Evolutionary conservation across 345 rosid genomes (phyloP).

Genomic region (Viola odorata): DNA sequence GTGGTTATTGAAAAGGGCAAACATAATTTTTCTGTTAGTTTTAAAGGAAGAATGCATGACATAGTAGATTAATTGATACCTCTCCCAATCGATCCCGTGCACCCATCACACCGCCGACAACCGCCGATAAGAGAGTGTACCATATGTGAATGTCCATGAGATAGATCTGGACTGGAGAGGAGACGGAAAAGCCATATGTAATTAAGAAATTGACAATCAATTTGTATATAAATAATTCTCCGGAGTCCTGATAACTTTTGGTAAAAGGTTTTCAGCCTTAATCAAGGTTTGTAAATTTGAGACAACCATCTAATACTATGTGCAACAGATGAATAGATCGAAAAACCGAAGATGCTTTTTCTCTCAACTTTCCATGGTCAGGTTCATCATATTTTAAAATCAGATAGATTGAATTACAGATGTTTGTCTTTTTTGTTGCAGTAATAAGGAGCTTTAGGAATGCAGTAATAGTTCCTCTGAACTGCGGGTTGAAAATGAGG

Average conservation of each 20-base stretch:
- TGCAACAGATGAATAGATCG: no score
- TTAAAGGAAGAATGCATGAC: not conserved
- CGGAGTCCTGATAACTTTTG: no score
- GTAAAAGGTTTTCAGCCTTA: no score
- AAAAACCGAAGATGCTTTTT: no score
- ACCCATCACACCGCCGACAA: constrained; percentile 98
- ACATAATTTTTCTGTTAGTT: not conserved
- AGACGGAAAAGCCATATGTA: not conserved
- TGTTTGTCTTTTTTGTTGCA: no score
- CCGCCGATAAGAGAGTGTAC: constrained; percentile 88
- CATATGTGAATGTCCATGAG: constrained; percentile 94
- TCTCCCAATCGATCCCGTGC: constrained; percentile 97
- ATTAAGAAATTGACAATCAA: not conserved
- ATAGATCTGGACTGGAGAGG: constrained; percentile 69
- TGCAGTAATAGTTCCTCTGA: constrained; percentile 80
- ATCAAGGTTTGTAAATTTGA: no score
- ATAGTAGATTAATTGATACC: constrained; percentile 33
- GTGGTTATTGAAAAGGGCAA: constrained; percentile 1
- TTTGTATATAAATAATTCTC: not conserved
- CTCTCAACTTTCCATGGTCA: no score
- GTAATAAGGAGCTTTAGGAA: no score
- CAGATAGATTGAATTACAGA: no score
- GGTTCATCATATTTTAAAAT: no score
- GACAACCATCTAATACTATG: no score
- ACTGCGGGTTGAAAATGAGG: constrained; percentile 88